phyloP scores from a whole-genome alignment of 192 early-diverging fungal species.

The Geosiphon pyriformis region DNA sequence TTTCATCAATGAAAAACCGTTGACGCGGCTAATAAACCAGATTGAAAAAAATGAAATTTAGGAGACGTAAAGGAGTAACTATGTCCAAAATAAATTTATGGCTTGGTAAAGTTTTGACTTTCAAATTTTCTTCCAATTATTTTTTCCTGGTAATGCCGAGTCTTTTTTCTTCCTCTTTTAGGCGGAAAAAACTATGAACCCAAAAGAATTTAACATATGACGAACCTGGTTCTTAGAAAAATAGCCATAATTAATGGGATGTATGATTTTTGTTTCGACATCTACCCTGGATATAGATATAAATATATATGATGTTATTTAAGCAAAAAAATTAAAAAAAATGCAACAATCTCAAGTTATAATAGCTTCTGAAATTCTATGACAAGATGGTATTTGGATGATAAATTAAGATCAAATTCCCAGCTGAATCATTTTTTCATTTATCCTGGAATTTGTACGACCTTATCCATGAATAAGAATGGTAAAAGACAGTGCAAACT shows the following conservation, averaged over 20 bases:
- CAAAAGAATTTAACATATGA: background rate
- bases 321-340: background rate
- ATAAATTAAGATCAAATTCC: too few relatives aligned
- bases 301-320: background rate
- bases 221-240: conserved; percentile 24
- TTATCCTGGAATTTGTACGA: background rate
- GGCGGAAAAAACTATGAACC: conserved; percentile 11
- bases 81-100: too few relatives aligned
- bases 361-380: too few relatives aligned
- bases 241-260: conserved; percentile 55
- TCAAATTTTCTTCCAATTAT: too few relatives aligned
- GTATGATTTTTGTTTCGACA: conserved; percentile 43
- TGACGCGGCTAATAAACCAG: conserved; percentile 49
- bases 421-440: background rate
- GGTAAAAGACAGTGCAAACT: too few relatives aligned
- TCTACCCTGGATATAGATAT: conserved; percentile 27
- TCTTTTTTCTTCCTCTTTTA: too few relatives aligned
- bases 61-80: too few relatives aligned
- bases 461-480: background rate
- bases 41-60: conserved; percentile 14
- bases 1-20: conserved; percentile 48
- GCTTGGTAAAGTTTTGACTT: too few relatives aligned
- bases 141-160: too few relatives aligned
- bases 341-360: too few relatives aligned
- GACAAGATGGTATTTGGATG: too few relatives aligned